Evolutionary conservation across 305 asterid species (phyloP).

Genomic region (Fraxinus platypoda): DNA sequence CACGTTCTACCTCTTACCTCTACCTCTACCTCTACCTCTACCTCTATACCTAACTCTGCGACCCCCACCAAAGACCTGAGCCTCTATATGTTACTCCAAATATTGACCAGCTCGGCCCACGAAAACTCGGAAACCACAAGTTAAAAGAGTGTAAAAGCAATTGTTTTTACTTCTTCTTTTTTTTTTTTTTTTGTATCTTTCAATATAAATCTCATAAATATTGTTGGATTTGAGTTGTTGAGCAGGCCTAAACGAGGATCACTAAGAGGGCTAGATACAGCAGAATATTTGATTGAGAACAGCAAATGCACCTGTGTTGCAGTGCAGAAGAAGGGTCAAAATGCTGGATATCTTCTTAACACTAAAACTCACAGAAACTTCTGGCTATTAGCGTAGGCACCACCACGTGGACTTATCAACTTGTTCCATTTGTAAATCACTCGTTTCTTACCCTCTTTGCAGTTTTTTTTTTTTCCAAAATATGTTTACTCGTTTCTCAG

Average conservation of each 20-base stretch:
- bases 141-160: background rate
- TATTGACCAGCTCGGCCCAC: background rate
- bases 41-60: no score
- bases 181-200: background rate
- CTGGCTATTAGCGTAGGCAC: conserved; percentile 65
- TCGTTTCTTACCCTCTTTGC: background rate
- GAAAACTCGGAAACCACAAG: background rate
- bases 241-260: conserved; percentile 56
- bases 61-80: background rate
- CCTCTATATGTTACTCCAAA: background rate
- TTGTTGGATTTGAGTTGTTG: background rate
- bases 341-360: conserved; percentile 61
- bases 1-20: background rate
- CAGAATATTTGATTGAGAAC: conserved; percentile 60
- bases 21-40: no score
- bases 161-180: background rate
- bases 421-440: background rate
- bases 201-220: background rate
- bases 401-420: background rate
- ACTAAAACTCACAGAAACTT: conserved; percentile 62
- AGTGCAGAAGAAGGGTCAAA: conserved; percentile 69
- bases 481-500: background rate
- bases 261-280: conserved; percentile 53
- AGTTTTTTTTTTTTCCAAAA: background rate
- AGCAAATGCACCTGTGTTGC: conserved; percentile 74